A percentile compares a stretch with the other conserved stretches of the same genome.
These are phyloP conservation scores for Tephrocybe sp. DNA, from an alignment of 768 basidiomycete species.

Conservation along the genomic window DNA sequence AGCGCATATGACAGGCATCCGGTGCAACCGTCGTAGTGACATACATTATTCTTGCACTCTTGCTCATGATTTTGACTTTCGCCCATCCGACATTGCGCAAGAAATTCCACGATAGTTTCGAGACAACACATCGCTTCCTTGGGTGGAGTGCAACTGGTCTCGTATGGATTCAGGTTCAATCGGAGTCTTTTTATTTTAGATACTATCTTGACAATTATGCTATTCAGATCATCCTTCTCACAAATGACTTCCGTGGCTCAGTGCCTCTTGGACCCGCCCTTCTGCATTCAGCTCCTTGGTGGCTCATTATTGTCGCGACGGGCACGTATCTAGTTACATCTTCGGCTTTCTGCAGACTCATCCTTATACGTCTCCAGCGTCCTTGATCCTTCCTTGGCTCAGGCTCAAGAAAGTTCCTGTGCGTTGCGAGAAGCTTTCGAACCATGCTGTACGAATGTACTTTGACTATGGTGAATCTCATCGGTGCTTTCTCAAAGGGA, in stretches of 20 bases:
- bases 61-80: constrained; percentile 37
- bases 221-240: constrained; percentile 52
- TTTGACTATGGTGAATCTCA: constrained; percentile 39
- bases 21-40: constrained; percentile 15
- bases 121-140: constrained; percentile 43
- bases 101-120: constrained; percentile 41
- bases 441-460: constrained; percentile 20
- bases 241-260: constrained; percentile 45
- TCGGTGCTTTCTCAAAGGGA: neutral
- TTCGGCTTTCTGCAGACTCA: neutral
- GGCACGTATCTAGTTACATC: neutral
- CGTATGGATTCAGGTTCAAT: constrained; percentile 41
- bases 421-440: constrained; percentile 9
- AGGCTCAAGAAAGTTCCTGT: constrained; percentile 12
- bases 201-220: neutral
- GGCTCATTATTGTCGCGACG: constrained; percentile 6
- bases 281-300: constrained; percentile 6
- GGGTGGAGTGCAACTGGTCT: constrained; percentile 44
- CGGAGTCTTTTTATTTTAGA: neutral
- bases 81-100: constrained; percentile 39
- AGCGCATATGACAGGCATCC: constrained; percentile 7
- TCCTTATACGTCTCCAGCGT: constrained; percentile 13
- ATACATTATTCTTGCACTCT: constrained; percentile 18
- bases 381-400: constrained; percentile 27
- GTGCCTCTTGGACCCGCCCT: constrained; percentile 4